phyloP scores from a whole-genome alignment of 1,139 yeast genomes.

The Taphrina confusa region DNA sequence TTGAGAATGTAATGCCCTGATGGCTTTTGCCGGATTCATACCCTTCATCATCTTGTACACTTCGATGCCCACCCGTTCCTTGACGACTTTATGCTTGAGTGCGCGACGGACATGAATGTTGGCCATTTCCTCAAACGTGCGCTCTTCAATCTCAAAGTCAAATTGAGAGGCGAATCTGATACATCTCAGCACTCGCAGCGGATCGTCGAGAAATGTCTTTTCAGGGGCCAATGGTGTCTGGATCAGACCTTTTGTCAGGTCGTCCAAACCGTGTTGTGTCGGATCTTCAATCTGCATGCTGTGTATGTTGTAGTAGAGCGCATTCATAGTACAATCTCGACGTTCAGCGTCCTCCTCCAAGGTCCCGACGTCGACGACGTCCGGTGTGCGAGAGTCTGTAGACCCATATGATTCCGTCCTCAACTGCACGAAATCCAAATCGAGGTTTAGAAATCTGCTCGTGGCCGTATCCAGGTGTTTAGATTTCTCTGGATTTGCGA shows the following conservation, averaged over 20 bases:
- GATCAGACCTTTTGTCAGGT: conserved; percentile 66
- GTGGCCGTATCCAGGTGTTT: conserved; percentile 97
- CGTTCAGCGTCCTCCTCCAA: conserved; percentile 88
- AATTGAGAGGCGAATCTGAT: conserved; percentile 83
- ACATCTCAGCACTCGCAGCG: conserved; percentile 79
- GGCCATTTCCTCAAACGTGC: conserved; percentile 67
- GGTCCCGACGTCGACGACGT: conserved; percentile 64
- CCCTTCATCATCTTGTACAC: conserved; percentile 72
- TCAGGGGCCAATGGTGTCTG: conserved; percentile 85
- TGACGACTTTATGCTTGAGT: conserved; percentile 71
- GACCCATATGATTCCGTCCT: conserved; percentile 79
- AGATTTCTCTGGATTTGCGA: conserved; percentile 89
- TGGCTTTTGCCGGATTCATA: conserved; percentile 38
- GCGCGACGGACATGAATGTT: conserved; percentile 59
- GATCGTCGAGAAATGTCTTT: conserved; percentile 89
- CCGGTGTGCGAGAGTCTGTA: conserved; percentile 73
- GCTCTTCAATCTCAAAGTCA: conserved; percentile 62
- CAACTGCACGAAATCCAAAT: conserved; percentile 88
- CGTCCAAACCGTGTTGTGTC: conserved; percentile 72
- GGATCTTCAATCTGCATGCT: conserved; percentile 75
- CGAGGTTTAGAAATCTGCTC: conserved; percentile 74
- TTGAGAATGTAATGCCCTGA: conserved; percentile 41
- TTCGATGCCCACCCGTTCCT: conserved; percentile 90
- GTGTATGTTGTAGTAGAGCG: conserved; percentile 79
- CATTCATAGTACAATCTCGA: conserved; percentile 90